Base-by-base conservation (phyloP, 345 rosid genomes). In the Sapria himalayana region DNA sequence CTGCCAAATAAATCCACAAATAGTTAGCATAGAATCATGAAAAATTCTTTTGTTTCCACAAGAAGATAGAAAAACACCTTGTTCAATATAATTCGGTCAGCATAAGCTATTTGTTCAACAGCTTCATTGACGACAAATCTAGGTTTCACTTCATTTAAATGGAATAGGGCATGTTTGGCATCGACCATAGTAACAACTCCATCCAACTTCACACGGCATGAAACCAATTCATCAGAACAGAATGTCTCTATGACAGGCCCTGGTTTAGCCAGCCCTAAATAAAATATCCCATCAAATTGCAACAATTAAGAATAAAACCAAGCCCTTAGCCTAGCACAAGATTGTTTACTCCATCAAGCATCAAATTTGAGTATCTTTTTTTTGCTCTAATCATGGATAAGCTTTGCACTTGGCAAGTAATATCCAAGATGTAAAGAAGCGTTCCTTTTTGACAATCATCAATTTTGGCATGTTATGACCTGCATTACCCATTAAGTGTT, bases 161-260 rank as follows among this genome's bases (percentile, higher is more conserved):
- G 89, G 49, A 56, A 71, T 76, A 77, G 60, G 20, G 74, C 76
- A 63, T 77, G 76, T 64, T 73, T 77, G 18, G 78, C 57, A 55
- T 77, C 89, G 41, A 77, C 81, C 62, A 77, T 58, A 9, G 89
- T 77, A 55, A 77, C 81, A 55, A 77, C 89, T 21, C 89, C 89
- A 41, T 73, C 89, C 43, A 77, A 50, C 51, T 71, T 73, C 55
- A 77, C 67, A 37, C 66, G 31, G 7, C 33, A 63, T 1, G 72
- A 66, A 57, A 77, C 66, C 50, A 77, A 42, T 54, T 77, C 89
- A 63, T 77, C 81, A 33, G 66, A 44, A 46, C 66, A 68, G 39
- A 77, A 73, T 42, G 89, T 77, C 49, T 77, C 89, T 45, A 73
- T 73, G 25, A 77, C 78, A 29, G 89, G 89, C 44, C 63, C 74